Base-by-base conservation (phyloP, 257 asterid genomes). In the Solanum pimpinellifolium region DNA sequence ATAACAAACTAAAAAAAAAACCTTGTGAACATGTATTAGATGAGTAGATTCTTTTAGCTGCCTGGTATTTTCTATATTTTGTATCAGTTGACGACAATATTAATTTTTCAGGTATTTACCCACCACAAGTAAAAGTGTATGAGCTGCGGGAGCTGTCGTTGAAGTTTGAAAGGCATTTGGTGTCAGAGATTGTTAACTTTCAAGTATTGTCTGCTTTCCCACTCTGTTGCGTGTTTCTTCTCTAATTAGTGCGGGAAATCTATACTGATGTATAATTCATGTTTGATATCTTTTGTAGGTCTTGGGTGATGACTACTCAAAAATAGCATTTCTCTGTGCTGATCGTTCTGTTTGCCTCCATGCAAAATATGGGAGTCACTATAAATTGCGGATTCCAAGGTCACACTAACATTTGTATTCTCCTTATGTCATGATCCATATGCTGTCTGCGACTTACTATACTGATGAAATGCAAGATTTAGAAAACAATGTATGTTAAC, bases 281-380 rank as follows among this genome's bases (percentile, higher is more conserved):
- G 25, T 37, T 88, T 89, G 84, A 74, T 83, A 87, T 42, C 70
- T 33, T 65, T 60, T 49, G 70, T 87, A 97, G 99, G 95, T 97
- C 85, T 89, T 97, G 90, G 94, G 95, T 91, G 98, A 94, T 87
- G 99, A 97, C 90, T 97, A 95, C 88, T 91, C 99, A 39, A 95
- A 97, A 93, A 90, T 97, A 42, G 98, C 99, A 42, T 95, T 97
- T 93, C 96, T 97, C 73, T 97, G 99, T 52, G 92, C 98, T 87
- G 99, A 97, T 90, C 98, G 98, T 77, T 97, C 99, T 76, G 92
- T 97, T 59, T 87, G 94, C 84, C 98, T 97, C 86, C 99, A 97
- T 91, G 99, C 99, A 60, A 97, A 95, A 89, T 95, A 94, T 86
- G 98, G 99, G 85, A 95, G 96, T 90, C 98, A 97, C 91, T 93